Percentiles rank a stretch among this genome's conserved stretches.
Evolutionary conservation across 176 grass and related monocot genomes (phyloP).

Genomic region (Lolium rigidum): DNA sequence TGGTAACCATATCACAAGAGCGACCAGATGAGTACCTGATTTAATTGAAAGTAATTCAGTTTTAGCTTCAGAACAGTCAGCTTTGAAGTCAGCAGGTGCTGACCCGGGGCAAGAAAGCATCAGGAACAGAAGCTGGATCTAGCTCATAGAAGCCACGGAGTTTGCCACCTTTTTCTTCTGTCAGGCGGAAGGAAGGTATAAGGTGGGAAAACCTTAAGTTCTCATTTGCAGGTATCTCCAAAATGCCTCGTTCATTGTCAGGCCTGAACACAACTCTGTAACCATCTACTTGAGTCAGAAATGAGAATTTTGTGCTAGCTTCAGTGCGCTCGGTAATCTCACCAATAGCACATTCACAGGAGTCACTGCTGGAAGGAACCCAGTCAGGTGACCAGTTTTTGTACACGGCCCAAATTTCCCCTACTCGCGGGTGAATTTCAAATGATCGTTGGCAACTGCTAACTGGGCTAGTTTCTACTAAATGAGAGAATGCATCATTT

Average conservation of each 20-base stretch:
- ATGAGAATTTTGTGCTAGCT: conserved; percentile 41
- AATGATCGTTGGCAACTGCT: conserved; percentile 39
- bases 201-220: conserved; percentile 71
- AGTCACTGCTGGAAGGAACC: conserved; percentile 48
- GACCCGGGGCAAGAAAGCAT: conserved; percentile 43
- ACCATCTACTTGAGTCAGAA: conserved; percentile 62
- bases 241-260: conserved; percentile 35
- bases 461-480: conserved; percentile 39
- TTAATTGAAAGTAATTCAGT: conserved; percentile 12
- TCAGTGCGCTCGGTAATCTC: conserved; percentile 52
- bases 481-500: conserved; percentile 69
- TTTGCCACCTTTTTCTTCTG: conserved; percentile 52
- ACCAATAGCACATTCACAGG: conserved; percentile 61
- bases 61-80: conserved; percentile 7
- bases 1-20: background rate
- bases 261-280: conserved; percentile 58
- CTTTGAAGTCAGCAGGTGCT: conserved; percentile 11
- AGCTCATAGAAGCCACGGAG: conserved; percentile 74
- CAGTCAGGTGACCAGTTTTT: conserved; percentile 60
- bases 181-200: conserved; percentile 65
- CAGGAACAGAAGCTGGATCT: conserved; percentile 71
- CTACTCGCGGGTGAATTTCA: conserved; percentile 55
- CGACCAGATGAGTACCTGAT: background rate
- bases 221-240: conserved; percentile 56
- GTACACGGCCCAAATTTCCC: conserved; percentile 85